These are phyloP conservation scores for Asclepias syriaca DNA, from an alignment of 257 asterid genomes.

Conservation along the genomic window DNA sequence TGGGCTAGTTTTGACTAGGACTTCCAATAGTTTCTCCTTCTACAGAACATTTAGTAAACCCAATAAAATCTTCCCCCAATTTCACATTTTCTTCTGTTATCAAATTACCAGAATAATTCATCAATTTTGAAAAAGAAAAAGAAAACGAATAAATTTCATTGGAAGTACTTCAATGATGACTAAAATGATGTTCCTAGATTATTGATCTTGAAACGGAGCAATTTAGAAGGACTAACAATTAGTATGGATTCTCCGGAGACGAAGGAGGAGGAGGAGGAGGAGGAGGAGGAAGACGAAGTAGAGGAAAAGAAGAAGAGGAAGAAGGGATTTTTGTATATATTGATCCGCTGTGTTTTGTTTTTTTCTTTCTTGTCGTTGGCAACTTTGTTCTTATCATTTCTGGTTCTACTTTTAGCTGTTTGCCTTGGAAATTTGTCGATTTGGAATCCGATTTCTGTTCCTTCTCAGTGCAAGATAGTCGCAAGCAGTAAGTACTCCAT, in stretches of 20 bases:
- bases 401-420: constrained; percentile 55
- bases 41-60: no score
- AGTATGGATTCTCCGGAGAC: constrained; percentile 12
- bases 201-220: background rate
- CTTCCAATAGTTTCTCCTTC: no score
- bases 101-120: background rate
- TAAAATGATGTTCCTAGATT: background rate
- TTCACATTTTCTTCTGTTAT: no score
- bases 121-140: no score
- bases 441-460: constrained; percentile 82
- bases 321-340: constrained; percentile 18
- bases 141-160: background rate
- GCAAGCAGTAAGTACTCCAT: constrained; percentile 61
- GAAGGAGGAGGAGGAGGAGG: constrained; percentile 5
- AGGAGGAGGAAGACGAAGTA: constrained; percentile 31
- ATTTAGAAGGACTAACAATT: background rate
- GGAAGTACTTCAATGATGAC: constrained; percentile 1
- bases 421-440: constrained; percentile 51
- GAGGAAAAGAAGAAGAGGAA: constrained; percentile 24
- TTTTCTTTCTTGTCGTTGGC: constrained; percentile 34
- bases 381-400: constrained; percentile 38
- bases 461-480: constrained; percentile 75
- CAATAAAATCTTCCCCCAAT: no score
- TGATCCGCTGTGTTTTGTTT: constrained; percentile 40
- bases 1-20: no score